phyloP scores from a whole-genome alignment of 2,329 filamentous ascomycete species.

The Aquanectria penicillioides region DNA sequence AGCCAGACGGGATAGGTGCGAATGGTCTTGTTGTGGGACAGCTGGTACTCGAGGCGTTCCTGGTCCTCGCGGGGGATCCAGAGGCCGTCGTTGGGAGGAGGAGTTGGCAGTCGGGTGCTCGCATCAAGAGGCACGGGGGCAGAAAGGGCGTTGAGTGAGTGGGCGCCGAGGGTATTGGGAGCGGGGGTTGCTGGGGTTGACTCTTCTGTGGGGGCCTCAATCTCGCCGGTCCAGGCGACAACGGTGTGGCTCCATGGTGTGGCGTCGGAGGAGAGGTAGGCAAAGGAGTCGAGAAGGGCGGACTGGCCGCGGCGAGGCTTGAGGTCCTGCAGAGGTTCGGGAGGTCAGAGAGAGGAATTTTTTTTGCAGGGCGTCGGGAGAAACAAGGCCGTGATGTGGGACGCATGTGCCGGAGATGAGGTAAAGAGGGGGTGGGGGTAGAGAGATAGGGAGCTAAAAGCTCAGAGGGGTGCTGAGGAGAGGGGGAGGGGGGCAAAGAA shows the following conservation, averaged over 20 bases:
- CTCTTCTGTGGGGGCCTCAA: constrained; percentile 62
- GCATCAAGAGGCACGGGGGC: constrained; percentile 81
- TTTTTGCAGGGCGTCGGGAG: neutral
- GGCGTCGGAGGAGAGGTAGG: constrained; percentile 84
- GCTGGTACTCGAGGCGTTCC: constrained; percentile 75
- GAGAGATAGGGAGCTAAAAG: constrained; percentile 4
- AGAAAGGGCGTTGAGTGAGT: constrained; percentile 77
- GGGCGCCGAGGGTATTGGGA: constrained; percentile 57
- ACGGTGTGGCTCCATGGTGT: constrained; percentile 91
- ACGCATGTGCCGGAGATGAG: constrained; percentile 21
- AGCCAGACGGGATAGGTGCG: constrained; percentile 91
- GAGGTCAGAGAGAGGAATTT: constrained; percentile 1
- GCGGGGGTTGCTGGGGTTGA: constrained; percentile 56
- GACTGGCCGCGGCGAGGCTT: constrained; percentile 85
- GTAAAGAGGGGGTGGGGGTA: constrained; percentile 25
- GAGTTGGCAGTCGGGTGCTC: constrained; percentile 62
- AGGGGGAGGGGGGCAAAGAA: constrained; percentile 17
- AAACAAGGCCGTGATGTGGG: constrained; percentile 20
- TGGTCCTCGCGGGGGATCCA: constrained; percentile 78
- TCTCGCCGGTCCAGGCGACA: constrained; percentile 95
- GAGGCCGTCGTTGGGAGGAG: constrained; percentile 73
- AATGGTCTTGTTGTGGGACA: constrained; percentile 78
- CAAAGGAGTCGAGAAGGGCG: constrained; percentile 90
- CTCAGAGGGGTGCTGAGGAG: neutral
- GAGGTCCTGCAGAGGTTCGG: constrained; percentile 71